phyloP scores from a whole-genome alignment of 768 basidiomycete species.

The Amyloporia xantha region DNA sequence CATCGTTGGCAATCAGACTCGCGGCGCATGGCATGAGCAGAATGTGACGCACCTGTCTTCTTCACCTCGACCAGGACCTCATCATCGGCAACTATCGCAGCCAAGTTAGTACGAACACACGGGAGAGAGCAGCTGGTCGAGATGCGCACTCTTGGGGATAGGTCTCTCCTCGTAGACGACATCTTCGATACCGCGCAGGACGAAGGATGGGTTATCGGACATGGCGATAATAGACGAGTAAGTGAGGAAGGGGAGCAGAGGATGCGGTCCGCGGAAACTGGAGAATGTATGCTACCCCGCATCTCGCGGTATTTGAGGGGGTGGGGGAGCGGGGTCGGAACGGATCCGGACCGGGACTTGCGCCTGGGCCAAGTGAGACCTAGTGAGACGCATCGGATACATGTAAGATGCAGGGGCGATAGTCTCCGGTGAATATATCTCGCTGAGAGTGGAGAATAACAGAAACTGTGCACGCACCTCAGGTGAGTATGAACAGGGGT shows the following conservation, averaged over 20 bases:
- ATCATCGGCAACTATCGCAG: constrained; percentile 48
- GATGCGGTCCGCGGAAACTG: neutral
- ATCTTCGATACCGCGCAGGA: constrained; percentile 62
- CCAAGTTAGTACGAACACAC: neutral
- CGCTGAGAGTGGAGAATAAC: neutral
- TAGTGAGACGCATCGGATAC: constrained; percentile 3
- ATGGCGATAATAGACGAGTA: constrained; percentile 36
- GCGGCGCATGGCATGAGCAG: neutral
- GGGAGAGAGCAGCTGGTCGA: neutral
- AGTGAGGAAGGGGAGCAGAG: constrained; percentile 6
- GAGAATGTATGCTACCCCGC: neutral
- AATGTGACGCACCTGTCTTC: constrained; percentile 66
- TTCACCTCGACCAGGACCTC: constrained; percentile 88
- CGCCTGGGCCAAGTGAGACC: constrained; percentile 11
- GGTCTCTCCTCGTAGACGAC: constrained; percentile 67
- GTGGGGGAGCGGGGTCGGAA: constrained; percentile 1
- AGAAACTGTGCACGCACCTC: neutral
- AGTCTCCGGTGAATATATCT: neutral
- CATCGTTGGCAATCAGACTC: neutral
- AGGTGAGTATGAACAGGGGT: neutral
- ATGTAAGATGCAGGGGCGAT: constrained; percentile 7
- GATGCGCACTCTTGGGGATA: constrained; percentile 57
- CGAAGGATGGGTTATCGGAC: constrained; percentile 75
- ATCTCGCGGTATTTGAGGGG: constrained; percentile 9
- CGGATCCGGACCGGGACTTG: constrained; percentile 15